Conservation (phyloP, 345 rosid species). For the Odontarrhena argentea region DNA sequence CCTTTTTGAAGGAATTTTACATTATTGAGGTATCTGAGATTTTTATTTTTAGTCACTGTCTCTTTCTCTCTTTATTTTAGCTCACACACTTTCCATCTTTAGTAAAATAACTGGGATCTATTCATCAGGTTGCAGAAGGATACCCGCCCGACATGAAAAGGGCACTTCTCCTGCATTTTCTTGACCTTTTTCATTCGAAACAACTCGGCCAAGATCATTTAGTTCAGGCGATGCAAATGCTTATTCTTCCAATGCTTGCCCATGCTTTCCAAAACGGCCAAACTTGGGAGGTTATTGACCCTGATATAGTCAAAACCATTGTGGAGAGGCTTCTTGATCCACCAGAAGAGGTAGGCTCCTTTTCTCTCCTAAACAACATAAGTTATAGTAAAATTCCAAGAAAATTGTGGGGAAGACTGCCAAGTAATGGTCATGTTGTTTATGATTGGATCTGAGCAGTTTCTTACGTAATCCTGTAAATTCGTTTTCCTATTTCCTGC, state of each 20-base stretch:
- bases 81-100: conserved; percentile 24
- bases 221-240: conserved; percentile 99
- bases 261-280: conserved; percentile 89
- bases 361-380: conserved; percentile 17
- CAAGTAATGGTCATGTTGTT: conserved; percentile 7
- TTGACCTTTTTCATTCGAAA: conserved; percentile 87
- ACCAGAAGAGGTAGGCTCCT: conserved; percentile 83
- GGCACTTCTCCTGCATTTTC: conserved; percentile 83
- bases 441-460: conserved; percentile 13
- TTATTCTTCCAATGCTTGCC: conserved; percentile 97
- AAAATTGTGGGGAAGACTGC: conserved; percentile 1
- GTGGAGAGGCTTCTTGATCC: conserved; percentile 99
- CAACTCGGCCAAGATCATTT: conserved; percentile 92
- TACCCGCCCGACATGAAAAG: conserved; percentile 82
- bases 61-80: conserved; percentile 1
- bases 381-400: not conserved
- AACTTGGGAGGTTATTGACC: conserved; percentile 96
- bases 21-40: conserved; percentile 78
- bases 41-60: not conserved
- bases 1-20: conserved; percentile 96
- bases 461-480: not conserved
- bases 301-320: conserved; percentile 79
- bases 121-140: conserved; percentile 88
- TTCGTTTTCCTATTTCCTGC: not conserved
- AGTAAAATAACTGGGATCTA: conserved; percentile 35